phyloP scores from a whole-genome alignment of 768 basidiomycete genomes.

The Guyanaporus albipodus region DNA sequence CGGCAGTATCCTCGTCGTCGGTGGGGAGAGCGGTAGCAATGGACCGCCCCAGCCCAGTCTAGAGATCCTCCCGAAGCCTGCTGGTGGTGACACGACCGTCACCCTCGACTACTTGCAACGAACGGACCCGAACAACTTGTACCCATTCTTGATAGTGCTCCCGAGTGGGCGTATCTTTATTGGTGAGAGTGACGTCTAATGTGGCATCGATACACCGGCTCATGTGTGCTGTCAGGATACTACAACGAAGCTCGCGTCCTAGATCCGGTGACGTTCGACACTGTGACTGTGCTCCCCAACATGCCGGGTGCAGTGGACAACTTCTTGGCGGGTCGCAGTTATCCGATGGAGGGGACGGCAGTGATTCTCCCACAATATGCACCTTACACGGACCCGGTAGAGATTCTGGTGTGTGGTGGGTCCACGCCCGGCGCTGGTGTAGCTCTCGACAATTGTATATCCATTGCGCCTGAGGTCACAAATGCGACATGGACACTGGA shows the following conservation, averaged over 20 bases:
- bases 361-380: constrained; percentile 66
- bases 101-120: constrained; percentile 63
- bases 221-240: constrained; percentile 45
- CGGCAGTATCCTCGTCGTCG: constrained; percentile 68
- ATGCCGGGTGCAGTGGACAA: constrained; percentile 72
- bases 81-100: constrained; percentile 57
- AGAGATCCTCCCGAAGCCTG: constrained; percentile 66
- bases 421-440: constrained; percentile 51
- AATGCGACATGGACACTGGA: constrained; percentile 69
- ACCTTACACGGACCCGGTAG: constrained; percentile 72
- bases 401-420: constrained; percentile 74
- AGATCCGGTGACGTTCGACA: constrained; percentile 61
- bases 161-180: constrained; percentile 69
- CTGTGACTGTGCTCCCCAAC: constrained; percentile 58
- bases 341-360: constrained; percentile 71
- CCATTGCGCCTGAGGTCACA: constrained; percentile 57
- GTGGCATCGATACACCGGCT: background rate
- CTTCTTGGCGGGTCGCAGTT: constrained; percentile 70
- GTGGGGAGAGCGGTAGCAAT: constrained; percentile 73
- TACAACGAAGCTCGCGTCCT: constrained; percentile 80
- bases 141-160: constrained; percentile 71
- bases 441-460: constrained; percentile 67
- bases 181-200: constrained; percentile 41
- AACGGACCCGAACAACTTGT: constrained; percentile 78
- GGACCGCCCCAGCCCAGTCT: constrained; percentile 61